Evolutionary conservation across 441 rosid species (phyloP).

Genomic region (Bocquillonia castaneifolia): DNA sequence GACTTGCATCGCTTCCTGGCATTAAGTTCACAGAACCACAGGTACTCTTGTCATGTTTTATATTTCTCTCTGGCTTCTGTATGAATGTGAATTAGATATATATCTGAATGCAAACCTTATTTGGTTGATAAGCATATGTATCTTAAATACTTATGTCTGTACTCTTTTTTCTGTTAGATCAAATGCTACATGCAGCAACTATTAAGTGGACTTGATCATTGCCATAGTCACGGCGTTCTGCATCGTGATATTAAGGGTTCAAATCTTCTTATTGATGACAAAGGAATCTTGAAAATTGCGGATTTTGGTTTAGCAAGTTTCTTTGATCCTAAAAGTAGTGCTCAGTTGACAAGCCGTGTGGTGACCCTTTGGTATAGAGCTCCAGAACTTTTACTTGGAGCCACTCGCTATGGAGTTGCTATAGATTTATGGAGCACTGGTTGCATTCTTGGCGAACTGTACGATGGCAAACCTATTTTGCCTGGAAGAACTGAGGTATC

Average conservation of each 20-base stretch:
- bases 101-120: no score
- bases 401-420: slow-evolving; percentile 60
- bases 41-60: slow-evolving; percentile 35
- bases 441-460: slow-evolving; percentile 77
- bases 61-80: slow-evolving; percentile 1
- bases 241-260: slow-evolving; percentile 97
- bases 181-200: slow-evolving; percentile 82
- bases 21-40: slow-evolving; percentile 82
- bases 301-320: slow-evolving; percentile 59
- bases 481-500: slow-evolving; percentile 70
- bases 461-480: slow-evolving; percentile 58
- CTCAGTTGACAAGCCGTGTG: slow-evolving; percentile 72
- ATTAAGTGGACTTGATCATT: slow-evolving; percentile 85
- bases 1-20: slow-evolving; percentile 76
- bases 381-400: slow-evolving; percentile 68
- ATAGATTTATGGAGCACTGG: slow-evolving; percentile 91
- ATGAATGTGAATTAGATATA: no score
- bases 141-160: not conserved
- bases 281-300: slow-evolving; percentile 46
- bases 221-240: slow-evolving; percentile 71
- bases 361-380: slow-evolving; percentile 88
- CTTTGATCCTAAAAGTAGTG: slow-evolving; percentile 38
- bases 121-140: not conserved
- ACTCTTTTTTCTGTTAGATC: slow-evolving; percentile 42
- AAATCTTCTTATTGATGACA: slow-evolving; percentile 50